Conservation (phyloP, 805 yeast species). For the Sugiyamaella boreocaroliniensis region DNA sequence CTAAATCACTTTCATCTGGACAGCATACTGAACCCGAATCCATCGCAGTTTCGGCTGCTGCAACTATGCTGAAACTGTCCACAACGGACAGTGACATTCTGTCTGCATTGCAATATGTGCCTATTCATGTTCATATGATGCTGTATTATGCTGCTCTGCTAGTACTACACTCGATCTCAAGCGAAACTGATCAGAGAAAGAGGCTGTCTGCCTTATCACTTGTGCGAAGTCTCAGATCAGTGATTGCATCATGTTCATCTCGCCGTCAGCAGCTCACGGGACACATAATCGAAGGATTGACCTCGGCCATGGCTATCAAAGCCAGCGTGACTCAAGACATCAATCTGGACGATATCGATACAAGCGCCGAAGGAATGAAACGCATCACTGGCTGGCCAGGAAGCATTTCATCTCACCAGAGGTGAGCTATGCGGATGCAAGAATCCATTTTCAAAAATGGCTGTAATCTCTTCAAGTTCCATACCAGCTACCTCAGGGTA, state of each 20-base stretch:
- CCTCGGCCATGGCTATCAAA: slow-evolving; percentile 8
- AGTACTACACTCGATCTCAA: slow-evolving; percentile 30
- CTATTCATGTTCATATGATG: slow-evolving; percentile 69
- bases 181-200: slow-evolving; percentile 13
- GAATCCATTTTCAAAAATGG: slow-evolving; percentile 63
- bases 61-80: slow-evolving; percentile 52
- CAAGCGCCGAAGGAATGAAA: neutral
- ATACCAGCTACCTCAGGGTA: slow-evolving; percentile 90
- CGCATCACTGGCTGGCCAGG: slow-evolving; percentile 20
- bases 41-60: slow-evolving; percentile 57
- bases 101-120: slow-evolving; percentile 52
- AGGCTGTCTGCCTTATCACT: slow-evolving; percentile 7
- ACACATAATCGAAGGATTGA: slow-evolving; percentile 8
- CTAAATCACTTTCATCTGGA: slow-evolving; percentile 9
- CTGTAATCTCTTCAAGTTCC: slow-evolving; percentile 85
- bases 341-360: slow-evolving; percentile 2
- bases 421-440: slow-evolving; percentile 1
- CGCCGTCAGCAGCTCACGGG: slow-evolving; percentile 4
- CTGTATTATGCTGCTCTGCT: slow-evolving; percentile 58
- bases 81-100: slow-evolving; percentile 53
- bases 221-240: slow-evolving; percentile 10
- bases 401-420: slow-evolving; percentile 11
- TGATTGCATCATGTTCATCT: slow-evolving; percentile 5
- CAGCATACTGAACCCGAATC: slow-evolving; percentile 6
- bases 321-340: slow-evolving; percentile 3